A percentile compares a stretch with the other conserved stretches of the same genome.
phyloP scores from a whole-genome alignment of 352 stramenopile species.

The Paralagenidium karlingii region DNA sequence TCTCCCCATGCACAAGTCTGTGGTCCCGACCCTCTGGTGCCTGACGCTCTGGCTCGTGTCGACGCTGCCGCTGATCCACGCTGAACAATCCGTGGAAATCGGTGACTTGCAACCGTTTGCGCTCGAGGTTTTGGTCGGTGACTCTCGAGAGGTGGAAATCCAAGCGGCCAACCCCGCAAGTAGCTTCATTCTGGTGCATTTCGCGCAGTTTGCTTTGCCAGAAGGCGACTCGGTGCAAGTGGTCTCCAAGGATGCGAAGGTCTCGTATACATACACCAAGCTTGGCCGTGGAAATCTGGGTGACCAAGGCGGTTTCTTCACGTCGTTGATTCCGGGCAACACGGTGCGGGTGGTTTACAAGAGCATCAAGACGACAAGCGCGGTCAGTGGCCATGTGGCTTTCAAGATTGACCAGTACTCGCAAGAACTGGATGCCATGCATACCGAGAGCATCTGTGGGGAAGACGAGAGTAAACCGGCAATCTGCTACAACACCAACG shows the following conservation, averaged over 20 bases:
- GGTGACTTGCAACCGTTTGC: too few species aligned
- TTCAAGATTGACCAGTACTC: constrained; percentile 18
- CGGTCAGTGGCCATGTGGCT: not conserved
- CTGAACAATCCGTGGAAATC: too few species aligned
- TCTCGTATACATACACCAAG: constrained; percentile 11
- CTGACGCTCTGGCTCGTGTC: too few species aligned
- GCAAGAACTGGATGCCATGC: constrained; percentile 8
- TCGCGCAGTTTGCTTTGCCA: not conserved
- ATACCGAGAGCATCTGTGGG: constrained; percentile 13
- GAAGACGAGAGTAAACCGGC: constrained; percentile 12
- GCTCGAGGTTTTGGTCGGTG: too few species aligned
- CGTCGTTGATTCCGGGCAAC: constrained; percentile 8
- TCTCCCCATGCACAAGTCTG: too few species aligned
- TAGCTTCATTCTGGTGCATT: not conserved
- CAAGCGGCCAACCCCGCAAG: too few species aligned
- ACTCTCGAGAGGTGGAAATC: too few species aligned
- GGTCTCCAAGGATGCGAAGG: constrained; percentile 6
- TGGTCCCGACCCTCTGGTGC: too few species aligned
- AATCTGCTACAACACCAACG: constrained; percentile 16
- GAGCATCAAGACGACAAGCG: constrained; percentile 2
- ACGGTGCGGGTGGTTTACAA: constrained; percentile 15
- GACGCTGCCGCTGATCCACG: too few species aligned
- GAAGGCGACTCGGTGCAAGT: not conserved
- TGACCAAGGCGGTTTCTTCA: constrained; percentile 18
- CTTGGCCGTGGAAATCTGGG: constrained; percentile 14